Percentiles rank a stretch among this genome's conserved stretches.
phyloP scores from a whole-genome alignment of 306 rosid species.

The Gleditsia sinensis region DNA sequence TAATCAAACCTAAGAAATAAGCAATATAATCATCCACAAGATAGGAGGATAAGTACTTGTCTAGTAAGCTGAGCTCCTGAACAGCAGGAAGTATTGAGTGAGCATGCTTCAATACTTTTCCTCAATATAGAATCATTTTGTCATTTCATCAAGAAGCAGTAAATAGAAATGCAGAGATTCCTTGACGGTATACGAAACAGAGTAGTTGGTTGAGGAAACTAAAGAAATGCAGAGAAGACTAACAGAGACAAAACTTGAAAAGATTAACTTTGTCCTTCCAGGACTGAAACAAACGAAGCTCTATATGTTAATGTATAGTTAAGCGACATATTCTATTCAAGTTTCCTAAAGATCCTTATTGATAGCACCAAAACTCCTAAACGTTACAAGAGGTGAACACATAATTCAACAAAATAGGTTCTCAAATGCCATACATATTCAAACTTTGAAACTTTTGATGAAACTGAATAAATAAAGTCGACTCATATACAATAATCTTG shows the following conservation, averaged over 20 bases:
- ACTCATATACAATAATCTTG: neutral
- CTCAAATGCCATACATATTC: neutral
- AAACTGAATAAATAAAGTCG: neutral
- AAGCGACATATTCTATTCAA: slow-evolving; percentile 24
- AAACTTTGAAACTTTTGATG: neutral
- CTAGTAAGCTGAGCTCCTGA: slow-evolving; percentile 16
- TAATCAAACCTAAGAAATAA: slow-evolving; percentile 10
- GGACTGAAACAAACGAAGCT: slow-evolving; percentile 22
- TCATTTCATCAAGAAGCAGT: slow-evolving; percentile 11
- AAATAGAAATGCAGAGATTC: neutral
- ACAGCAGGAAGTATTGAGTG: slow-evolving; percentile 3
- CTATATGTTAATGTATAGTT: slow-evolving; percentile 10
- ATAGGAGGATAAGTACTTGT: neutral
- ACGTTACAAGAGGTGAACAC: neutral
- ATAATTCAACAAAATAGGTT: slow-evolving; percentile 20
- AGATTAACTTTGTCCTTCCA: neutral
- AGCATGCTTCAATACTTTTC: slow-evolving; percentile 10
- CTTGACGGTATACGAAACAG: neutral
- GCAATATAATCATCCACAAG: slow-evolving; percentile 20
- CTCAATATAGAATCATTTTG: neutral
- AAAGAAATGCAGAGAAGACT: slow-evolving; percentile 19
- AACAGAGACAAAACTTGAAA: neutral
- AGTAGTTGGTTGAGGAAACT: neutral
- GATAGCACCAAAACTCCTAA: slow-evolving; percentile 2
- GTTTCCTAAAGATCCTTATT: neutral